phyloP scores from a whole-genome alignment of 345 rosid species.

The Carallia pectinifolia region DNA sequence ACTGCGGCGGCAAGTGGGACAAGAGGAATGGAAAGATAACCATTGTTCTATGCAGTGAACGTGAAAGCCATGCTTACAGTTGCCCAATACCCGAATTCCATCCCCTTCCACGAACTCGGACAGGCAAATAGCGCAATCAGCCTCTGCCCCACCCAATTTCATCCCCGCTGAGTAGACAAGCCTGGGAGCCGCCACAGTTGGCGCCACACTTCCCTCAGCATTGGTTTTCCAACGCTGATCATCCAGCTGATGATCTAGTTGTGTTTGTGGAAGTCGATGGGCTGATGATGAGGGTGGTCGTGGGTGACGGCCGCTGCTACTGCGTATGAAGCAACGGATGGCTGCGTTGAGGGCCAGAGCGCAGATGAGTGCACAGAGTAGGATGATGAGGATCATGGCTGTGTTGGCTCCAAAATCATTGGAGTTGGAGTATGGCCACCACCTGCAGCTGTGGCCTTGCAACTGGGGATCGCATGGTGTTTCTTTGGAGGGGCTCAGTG shows the following conservation, averaged over 20 bases:
- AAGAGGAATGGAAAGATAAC: slow-evolving; percentile 25
- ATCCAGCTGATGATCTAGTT: neutral
- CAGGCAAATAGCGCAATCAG: slow-evolving; percentile 32
- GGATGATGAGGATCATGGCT: slow-evolving; percentile 42
- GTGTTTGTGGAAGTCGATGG: slow-evolving; percentile 13
- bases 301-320: slow-evolving; percentile 8
- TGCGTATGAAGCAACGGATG: slow-evolving; percentile 58
- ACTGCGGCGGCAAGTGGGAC: slow-evolving; percentile 30
- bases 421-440: slow-evolving; percentile 44
- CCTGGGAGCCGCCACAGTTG: slow-evolving; percentile 29
- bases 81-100: slow-evolving; percentile 18
- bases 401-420: slow-evolving; percentile 52
- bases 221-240: slow-evolving; percentile 36
- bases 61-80: slow-evolving; percentile 31
- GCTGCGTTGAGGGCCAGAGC: slow-evolving; percentile 57
- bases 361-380: slow-evolving; percentile 60
- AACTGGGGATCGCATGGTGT: slow-evolving; percentile 29
- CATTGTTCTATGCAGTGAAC: slow-evolving; percentile 21
- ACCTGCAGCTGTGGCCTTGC: slow-evolving; percentile 31
- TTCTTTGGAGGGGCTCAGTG: slow-evolving; percentile 3
- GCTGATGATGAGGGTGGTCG: neutral
- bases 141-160: slow-evolving; percentile 43
- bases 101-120: slow-evolving; percentile 36
- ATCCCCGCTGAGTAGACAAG: slow-evolving; percentile 45
- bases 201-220: slow-evolving; percentile 7